These are phyloP conservation scores for Rhodotorula kratochvilovae DNA, from an alignment of 768 basidiomycete species.

Conservation along the genomic window DNA sequence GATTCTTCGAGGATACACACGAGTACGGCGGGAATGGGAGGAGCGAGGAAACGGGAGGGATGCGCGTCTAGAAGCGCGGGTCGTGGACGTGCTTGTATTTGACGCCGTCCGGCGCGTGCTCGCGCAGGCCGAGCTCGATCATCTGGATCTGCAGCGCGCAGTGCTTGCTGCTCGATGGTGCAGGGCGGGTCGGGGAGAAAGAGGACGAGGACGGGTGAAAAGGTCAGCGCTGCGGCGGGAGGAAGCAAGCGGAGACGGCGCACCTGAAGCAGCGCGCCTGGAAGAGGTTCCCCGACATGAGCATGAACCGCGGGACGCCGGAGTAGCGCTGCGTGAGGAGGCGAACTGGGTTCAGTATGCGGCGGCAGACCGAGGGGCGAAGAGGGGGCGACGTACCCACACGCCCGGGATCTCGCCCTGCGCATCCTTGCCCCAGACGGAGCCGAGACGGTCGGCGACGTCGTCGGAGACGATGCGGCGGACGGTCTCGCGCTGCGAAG, in stretches of 20 bases:
- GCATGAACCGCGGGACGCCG: conserved; percentile 29
- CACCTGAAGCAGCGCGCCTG: conserved; percentile 40
- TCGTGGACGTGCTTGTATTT: conserved; percentile 39
- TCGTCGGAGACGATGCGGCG: conserved; percentile 44
- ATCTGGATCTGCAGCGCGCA: conserved; percentile 31
- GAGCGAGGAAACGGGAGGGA: not conserved
- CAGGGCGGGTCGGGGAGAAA: not conserved
- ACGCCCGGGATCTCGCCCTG: conserved; percentile 45
- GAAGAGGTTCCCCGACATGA: conserved; percentile 40
- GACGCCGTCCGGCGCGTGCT: conserved; percentile 23
- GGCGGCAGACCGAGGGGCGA: too few relatives aligned
- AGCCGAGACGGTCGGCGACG: conserved; percentile 44
- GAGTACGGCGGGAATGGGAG: rapidly evolving
- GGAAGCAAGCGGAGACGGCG: not conserved
- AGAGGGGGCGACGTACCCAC: not conserved
- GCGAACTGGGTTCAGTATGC: not conserved
- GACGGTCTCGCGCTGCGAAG: conserved; percentile 43
- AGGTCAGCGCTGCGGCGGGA: not conserved
- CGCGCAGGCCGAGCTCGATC: conserved; percentile 41
- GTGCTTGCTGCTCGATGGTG: conserved; percentile 15
- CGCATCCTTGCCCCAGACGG: conserved; percentile 46
- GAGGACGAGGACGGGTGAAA: too few relatives aligned
- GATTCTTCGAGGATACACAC: not conserved
- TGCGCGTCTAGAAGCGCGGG: conserved; percentile 28
- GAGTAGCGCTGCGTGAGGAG: conserved; percentile 7